Evolutionary conservation across 1,284 basidiomycete species (phyloP).

Genomic region (Tausonia pullulans): DNA sequence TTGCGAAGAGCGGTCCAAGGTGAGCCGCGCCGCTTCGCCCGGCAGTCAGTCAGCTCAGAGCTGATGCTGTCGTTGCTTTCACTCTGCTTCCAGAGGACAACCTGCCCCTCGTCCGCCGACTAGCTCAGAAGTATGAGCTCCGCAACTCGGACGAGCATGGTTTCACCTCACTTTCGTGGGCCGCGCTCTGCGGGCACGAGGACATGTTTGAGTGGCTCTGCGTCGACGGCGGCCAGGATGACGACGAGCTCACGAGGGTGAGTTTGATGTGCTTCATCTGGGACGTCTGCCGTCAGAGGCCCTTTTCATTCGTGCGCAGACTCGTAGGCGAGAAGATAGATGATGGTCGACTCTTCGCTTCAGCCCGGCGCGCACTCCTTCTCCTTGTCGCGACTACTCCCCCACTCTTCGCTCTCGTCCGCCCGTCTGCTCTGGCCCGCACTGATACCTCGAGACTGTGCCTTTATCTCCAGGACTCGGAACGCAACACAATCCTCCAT

Average conservation of each 20-base stretch:
- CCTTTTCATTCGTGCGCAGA: neutral
- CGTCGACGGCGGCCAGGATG: slow-evolving; percentile 71
- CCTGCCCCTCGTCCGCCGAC: slow-evolving; percentile 69
- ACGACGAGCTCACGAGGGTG: slow-evolving; percentile 76
- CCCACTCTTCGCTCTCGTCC: neutral
- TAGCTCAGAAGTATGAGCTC: slow-evolving; percentile 62
- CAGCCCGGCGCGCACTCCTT: too few relatives aligned
- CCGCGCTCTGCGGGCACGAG: slow-evolving; percentile 67
- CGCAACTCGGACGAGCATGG: slow-evolving; percentile 65
- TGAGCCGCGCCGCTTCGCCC: too few relatives aligned
- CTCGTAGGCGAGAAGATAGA: too few relatives aligned
- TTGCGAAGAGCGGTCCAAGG: too few relatives aligned
- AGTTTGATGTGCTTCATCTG: slow-evolving; percentile 25
- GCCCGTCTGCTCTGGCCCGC: neutral
- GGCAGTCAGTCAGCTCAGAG: too few relatives aligned
- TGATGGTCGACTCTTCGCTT: too few relatives aligned
- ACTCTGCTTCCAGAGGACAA: slow-evolving; percentile 59
- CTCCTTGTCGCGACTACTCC: too few relatives aligned
- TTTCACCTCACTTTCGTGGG: slow-evolving; percentile 77
- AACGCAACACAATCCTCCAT: slow-evolving; percentile 82
- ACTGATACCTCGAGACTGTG: neutral
- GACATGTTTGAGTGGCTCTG: slow-evolving; percentile 83
- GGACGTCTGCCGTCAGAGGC: neutral
- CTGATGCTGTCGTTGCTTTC: too few relatives aligned
- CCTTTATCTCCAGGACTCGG: slow-evolving; percentile 52